Percentiles rank a stretch among this genome's conserved stretches.
Evolutionary conservation across 1,139 yeast species (phyloP).

Genomic region (Candida dubliniensis): DNA sequence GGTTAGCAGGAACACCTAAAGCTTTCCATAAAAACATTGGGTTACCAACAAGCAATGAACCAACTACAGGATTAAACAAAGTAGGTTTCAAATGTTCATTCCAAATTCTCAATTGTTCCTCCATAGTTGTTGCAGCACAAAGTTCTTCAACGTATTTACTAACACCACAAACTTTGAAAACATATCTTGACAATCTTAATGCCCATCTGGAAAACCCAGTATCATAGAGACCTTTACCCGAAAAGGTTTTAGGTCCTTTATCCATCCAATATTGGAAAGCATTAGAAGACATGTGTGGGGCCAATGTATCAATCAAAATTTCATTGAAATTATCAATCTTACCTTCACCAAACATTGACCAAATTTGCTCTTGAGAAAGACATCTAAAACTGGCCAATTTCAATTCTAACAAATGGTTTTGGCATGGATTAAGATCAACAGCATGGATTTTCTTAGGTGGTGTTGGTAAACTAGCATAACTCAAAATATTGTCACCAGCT

Average conservation of each 20-base stretch:
- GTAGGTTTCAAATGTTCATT: constrained; percentile 61
- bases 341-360: constrained; percentile 80
- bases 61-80: constrained; percentile 67
- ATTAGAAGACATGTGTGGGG: constrained; percentile 74
- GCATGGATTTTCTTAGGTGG: constrained; percentile 81
- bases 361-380: constrained; percentile 58
- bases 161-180: constrained; percentile 60
- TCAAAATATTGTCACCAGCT: constrained; percentile 79
- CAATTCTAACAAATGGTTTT: constrained; percentile 75
- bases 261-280: constrained; percentile 81
- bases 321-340: constrained; percentile 51
- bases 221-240: constrained; percentile 62
- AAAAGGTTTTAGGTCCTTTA: constrained; percentile 60
- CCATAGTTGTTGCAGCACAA: constrained; percentile 57
- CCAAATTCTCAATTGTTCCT: constrained; percentile 68
- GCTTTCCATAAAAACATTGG: constrained; percentile 86
- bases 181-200: constrained; percentile 59
- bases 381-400: constrained; percentile 70
- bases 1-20: constrained; percentile 81
- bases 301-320: constrained; percentile 50
- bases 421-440: constrained; percentile 81
- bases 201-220: constrained; percentile 91
- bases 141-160: constrained; percentile 51
- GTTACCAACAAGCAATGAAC: constrained; percentile 70
- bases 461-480: constrained; percentile 68